Percentiles rank a stretch among this genome's conserved stretches.
These are phyloP conservation scores for Phytopythium cucurbitacearum DNA, from an alignment of 352 stramenopile genomes.

Conservation along the genomic window DNA sequence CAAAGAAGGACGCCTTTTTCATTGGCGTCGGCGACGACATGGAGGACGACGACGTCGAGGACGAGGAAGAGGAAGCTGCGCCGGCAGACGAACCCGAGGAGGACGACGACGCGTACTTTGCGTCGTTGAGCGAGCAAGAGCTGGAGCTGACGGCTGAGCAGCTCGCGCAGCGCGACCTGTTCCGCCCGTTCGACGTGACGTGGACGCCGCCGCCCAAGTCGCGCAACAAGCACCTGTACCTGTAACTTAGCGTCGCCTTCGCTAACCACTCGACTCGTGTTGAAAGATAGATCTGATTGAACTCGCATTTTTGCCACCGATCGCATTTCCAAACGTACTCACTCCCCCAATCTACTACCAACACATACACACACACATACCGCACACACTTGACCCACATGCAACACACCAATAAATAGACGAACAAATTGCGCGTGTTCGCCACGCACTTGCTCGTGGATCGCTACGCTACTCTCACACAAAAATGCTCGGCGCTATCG, in stretches of 20 bases:
- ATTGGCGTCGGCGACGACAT: neutral
- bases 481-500: no score
- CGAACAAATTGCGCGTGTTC: no score
- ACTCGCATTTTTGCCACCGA: neutral
- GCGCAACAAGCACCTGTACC: slow-evolving; percentile 80
- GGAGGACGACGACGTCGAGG: slow-evolving; percentile 2
- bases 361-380: neutral
- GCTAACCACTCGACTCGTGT: neutral
- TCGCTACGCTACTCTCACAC: no score
- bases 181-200: slow-evolving; percentile 70
- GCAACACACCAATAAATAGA: neutral
- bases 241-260: slow-evolving; percentile 25
- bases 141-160: slow-evolving; percentile 34
- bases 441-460: no score
- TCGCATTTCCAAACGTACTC: no score
- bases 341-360: neutral
- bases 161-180: slow-evolving; percentile 30
- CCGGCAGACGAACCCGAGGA: neutral
- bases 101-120: slow-evolving; percentile 11
- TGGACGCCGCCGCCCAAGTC: slow-evolving; percentile 51
- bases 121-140: slow-evolving; percentile 32
- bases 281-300: slow-evolving; percentile 3
- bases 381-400: no score
- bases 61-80: slow-evolving; percentile 1
- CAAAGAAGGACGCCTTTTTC: slow-evolving; percentile 3